These are phyloP conservation scores for Pestalotiopsis sp. DNA, from an alignment of 2,329 filamentous ascomycete species.

Conservation along the genomic window DNA sequence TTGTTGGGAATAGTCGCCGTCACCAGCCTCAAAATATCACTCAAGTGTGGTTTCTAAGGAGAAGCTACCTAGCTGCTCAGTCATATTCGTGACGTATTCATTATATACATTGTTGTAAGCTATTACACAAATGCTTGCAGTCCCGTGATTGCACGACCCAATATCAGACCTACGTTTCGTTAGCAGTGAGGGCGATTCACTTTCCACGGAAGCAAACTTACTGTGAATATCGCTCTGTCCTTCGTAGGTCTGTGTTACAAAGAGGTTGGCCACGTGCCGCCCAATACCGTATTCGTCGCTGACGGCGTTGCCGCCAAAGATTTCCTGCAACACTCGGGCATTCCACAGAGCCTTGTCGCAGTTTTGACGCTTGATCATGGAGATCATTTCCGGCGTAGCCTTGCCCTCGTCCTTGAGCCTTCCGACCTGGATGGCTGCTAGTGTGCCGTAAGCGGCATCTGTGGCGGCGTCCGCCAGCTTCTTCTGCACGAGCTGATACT, in stretches of 20 bases:
- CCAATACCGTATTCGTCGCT: conserved; percentile 97
- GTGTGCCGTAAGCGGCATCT: conserved; percentile 87
- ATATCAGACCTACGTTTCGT: conserved; percentile 59
- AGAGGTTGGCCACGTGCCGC: conserved; percentile 92
- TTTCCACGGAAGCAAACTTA: conserved; percentile 49
- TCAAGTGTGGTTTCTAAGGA: not conserved
- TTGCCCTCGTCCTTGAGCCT: conserved; percentile 91
- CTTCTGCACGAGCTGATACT: conserved; percentile 97
- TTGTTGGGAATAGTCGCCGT: too few species aligned
- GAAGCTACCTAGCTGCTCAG: not conserved
- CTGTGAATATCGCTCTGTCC: conserved; percentile 97
- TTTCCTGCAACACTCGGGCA: conserved; percentile 82
- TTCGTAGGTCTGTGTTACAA: conserved; percentile 97
- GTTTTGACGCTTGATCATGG: conserved; percentile 96
- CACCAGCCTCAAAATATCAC: too few species aligned
- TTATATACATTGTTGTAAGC: not conserved
- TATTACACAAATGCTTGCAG: conserved; percentile 70
- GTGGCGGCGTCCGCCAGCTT: conserved; percentile 93
- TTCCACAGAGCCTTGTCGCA: conserved; percentile 87
- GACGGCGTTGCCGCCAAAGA: conserved; percentile 97
- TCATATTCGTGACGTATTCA: not conserved
- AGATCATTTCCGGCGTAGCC: conserved; percentile 92
- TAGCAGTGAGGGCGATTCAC: not conserved
- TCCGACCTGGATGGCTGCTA: conserved; percentile 89
- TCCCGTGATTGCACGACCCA: conserved; percentile 70